Evolutionary conservation across 129 eudicot genomes (phyloP).

Genomic region (Lactuca saligna): DNA sequence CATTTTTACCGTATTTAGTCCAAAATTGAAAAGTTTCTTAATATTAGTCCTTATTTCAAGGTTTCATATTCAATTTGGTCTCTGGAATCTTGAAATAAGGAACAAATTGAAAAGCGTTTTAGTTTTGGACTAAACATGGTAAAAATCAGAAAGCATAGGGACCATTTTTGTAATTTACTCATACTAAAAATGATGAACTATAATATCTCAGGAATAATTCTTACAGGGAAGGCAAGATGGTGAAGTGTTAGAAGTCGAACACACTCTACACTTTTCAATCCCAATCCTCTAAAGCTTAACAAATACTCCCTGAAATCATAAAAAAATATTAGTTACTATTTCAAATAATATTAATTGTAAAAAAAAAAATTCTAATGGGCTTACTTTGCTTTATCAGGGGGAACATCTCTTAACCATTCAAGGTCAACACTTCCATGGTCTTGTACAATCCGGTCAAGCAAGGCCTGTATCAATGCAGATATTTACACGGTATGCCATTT

Average conservation of each 20-base stretch:
- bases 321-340: constrained; percentile 19
- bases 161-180: background rate
- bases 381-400: constrained; percentile 98
- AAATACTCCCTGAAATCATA: constrained; percentile 63
- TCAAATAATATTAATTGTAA: background rate
- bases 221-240: constrained; percentile 94
- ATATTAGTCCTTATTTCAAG: background rate
- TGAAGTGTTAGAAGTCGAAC: constrained; percentile 87
- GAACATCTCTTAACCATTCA: constrained; percentile 97
- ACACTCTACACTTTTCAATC: constrained; percentile 90
- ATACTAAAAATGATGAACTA: background rate
- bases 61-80: too few species aligned
- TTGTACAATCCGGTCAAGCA: constrained; percentile 71
- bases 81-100: too few species aligned
- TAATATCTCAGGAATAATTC: constrained; percentile 23
- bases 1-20: too few species aligned
- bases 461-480: constrained; percentile 49
- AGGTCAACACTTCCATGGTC: constrained; percentile 92
- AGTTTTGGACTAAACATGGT: background rate
- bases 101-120: background rate
- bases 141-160: background rate
- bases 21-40: background rate
- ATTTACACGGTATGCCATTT: constrained; percentile 5
- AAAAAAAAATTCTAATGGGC: constrained; percentile 14
- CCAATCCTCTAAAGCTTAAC: constrained; percentile 80